phyloP scores from a whole-genome alignment of 1,139 yeast species.

The Suhomyces chickasaworum region DNA sequence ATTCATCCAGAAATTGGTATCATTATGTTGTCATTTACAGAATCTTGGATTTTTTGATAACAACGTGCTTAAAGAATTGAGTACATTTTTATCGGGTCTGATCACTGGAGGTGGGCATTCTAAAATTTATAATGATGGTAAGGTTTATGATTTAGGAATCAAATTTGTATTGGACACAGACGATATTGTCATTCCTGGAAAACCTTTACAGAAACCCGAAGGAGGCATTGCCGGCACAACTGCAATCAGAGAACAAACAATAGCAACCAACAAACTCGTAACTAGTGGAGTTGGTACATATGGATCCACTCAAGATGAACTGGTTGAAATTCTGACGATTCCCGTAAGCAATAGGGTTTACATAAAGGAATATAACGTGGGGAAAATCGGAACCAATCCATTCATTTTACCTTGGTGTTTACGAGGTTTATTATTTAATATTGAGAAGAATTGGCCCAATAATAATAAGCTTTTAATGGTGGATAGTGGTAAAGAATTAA shows the following conservation, averaged over 20 bases:
- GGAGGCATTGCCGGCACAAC: background rate
- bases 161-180: constrained; percentile 77
- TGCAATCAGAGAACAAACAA: background rate
- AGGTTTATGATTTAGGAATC: constrained; percentile 81
- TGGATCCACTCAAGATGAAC: constrained; percentile 15
- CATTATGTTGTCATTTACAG: constrained; percentile 52
- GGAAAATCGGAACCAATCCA: constrained; percentile 71
- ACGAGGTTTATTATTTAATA: constrained; percentile 70
- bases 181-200: constrained; percentile 47
- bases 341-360: constrained; percentile 52
- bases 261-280: constrained; percentile 16
- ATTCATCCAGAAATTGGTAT: constrained; percentile 49
- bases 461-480: constrained; percentile 31
- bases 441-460: constrained; percentile 58
- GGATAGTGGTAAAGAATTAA: constrained; percentile 28
- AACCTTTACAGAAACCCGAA: background rate
- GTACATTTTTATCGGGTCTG: constrained; percentile 83
- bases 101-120: constrained; percentile 96
- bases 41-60: constrained; percentile 73
- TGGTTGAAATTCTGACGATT: constrained; percentile 21
- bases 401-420: constrained; percentile 91
- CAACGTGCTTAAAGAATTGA: constrained; percentile 77
- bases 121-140: constrained; percentile 78
- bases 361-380: constrained; percentile 61
- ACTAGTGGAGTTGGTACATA: constrained; percentile 28